These are phyloP conservation scores for Candida broadrunensis DNA, from an alignment of 805 yeast species.

Conservation along the genomic window DNA sequence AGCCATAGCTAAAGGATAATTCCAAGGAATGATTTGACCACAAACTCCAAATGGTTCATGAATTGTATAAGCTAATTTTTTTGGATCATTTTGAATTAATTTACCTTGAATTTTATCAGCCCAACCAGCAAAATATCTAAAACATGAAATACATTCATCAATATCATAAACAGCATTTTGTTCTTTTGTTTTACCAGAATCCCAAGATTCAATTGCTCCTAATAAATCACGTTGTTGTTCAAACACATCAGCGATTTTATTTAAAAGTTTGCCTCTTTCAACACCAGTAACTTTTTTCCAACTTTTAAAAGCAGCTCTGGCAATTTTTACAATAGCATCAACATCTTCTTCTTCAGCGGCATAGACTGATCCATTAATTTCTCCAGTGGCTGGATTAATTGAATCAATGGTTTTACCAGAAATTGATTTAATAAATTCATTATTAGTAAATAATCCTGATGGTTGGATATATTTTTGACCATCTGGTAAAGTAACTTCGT, in stretches of 20 bases:
- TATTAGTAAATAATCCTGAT: conserved; percentile 55
- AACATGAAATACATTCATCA: conserved; percentile 41
- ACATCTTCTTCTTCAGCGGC: conserved; percentile 42
- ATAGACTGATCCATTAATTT: conserved; percentile 39
- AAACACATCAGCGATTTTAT: conserved; percentile 35
- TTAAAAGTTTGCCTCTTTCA: conserved; percentile 36
- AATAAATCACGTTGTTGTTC: conserved; percentile 30
- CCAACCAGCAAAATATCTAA: conserved; percentile 61
- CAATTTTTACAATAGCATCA: conserved; percentile 39
- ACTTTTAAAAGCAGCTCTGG: conserved; percentile 34
- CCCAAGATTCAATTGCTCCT: conserved; percentile 44
- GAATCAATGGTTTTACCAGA: conserved; percentile 37
- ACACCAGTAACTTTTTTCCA: conserved; percentile 49
- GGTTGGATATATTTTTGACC: conserved; percentile 54
- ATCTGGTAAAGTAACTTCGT: conserved; percentile 45
- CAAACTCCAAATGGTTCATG: conserved; percentile 54
- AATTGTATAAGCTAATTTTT: conserved; percentile 61
- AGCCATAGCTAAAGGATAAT: conserved; percentile 56
- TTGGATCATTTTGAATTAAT: conserved; percentile 41
- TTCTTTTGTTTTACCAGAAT: conserved; percentile 45
- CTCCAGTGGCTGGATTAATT: conserved; percentile 42
- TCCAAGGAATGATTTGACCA: conserved; percentile 48
- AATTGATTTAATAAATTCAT: conserved; percentile 38
- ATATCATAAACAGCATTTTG: conserved; percentile 50
- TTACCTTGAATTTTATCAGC: conserved; percentile 55